Base-by-base conservation (phyloP, 768 basidiomycete genomes). In the Lactarius tabidus region DNA sequence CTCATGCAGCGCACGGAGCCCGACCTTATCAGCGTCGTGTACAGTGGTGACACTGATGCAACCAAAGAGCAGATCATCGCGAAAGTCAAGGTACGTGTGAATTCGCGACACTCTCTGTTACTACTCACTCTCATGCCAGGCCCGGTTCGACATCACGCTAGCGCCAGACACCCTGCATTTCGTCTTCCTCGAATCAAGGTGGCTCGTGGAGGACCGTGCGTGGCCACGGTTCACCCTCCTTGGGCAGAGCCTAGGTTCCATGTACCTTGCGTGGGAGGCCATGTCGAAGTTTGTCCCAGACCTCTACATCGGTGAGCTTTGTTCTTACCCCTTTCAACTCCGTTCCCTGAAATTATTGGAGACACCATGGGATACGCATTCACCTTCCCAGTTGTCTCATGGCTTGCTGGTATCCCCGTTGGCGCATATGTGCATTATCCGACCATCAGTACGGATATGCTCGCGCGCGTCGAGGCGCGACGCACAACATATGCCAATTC, bases 281-380 rank as follows among this genome's bases (percentile, higher is more conserved):
- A 81, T 98, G 78, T 75, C 83, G 0, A 81, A 79, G 59, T 77
- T 98, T 28, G 82, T 95, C 53, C 95, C 95, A 2, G 93, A 98
- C 75, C 78, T 96, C 1, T 99, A 87, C 77, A 90, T 99, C 41
- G 95, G 95, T 94, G 53, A 39, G 84, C 67, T 54, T 45, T 33
- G 20, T 51, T 26, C 52, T 10, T 52, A 29, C 10, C 57, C 29
- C 39, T 45, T 39, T 29, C 8, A 18, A 39, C 23, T 14, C 26
- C 23, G 6, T 41, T 5, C 36, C 6, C 53, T 68, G 33, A 58
- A n/a, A 12, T 8, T 3, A 45, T 54, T 52, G 2, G 70, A 97
- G 96, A 99, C 74, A 93, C 95, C 0, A 98, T 98, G 95, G 97
- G 97, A 33, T 97, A 95, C 70, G 94, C 95, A 0, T 98, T 98